Base-by-base conservation (phyloP, 164 flowering plant species). In the Kalanchoe fedtschenkoi region DNA sequence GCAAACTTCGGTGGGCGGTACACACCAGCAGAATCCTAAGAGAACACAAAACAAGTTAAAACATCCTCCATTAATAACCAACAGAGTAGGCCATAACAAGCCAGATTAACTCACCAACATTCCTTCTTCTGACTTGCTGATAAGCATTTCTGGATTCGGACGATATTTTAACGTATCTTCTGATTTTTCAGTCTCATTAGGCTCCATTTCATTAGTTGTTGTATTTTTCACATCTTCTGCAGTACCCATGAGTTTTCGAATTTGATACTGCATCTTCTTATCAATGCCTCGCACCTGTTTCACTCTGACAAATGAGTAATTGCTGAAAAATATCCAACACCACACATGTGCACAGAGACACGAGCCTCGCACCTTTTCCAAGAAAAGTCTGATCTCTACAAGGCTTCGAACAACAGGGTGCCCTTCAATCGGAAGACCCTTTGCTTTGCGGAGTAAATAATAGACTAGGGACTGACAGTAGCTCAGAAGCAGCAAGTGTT, bases 381-480 rank as follows among this genome's bases (percentile, higher is more conserved):
- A 64, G 67, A 86, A 92, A 28, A 92, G 76, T 69, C 96, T 75
- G 5, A 78, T 86, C 79, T 89, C 98, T 6, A 88, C 85, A 64
- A 89, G 89, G 68, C 90, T 83, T 61, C 73, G 74, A 46, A 88
- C 87, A 42, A 92, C 84, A 13, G 98, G 98, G 74, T 92, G 96
- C 5, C 82, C 90, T 43, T 86, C 85, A 51, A 89, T 82, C 7
- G 89, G 78, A 13, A 81, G 71, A 16, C 98, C 96, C 72, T 84
- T 86, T 37, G 93, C 90, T 80, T 89, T 88, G 53, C 87, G 78
- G 15, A 92, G 86, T 69, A 87, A 65, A 75, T 87, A 90, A 66
- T 85, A 93, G 33, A 93, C 95, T 62, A 86, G 78, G 13, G 89
- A 88, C 74, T 88, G 92, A 72, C 96, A 89, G 76, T 93, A 93